Evolutionary conservation across 805 yeast species (phyloP).

Genomic region (Candida xiaguanensis): DNA sequence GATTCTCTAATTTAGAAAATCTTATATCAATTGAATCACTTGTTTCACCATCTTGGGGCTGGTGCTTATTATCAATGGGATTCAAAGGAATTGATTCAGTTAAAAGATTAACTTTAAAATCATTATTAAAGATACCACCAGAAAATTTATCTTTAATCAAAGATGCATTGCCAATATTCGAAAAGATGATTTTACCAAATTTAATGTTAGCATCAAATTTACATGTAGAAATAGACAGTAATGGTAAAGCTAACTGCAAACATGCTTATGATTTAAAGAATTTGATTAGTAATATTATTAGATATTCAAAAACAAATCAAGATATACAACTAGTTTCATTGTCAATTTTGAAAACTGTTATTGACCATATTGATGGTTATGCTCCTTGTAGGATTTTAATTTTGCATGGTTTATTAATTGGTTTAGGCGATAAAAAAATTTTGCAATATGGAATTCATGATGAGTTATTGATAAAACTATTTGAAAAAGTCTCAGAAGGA

Average conservation of each 20-base stretch:
- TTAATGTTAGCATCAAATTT: slow-evolving; percentile 64
- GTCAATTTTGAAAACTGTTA: slow-evolving; percentile 42
- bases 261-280: slow-evolving; percentile 51
- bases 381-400: slow-evolving; percentile 70
- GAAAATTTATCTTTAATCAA: slow-evolving; percentile 37
- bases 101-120: slow-evolving; percentile 51
- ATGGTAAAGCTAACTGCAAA: slow-evolving; percentile 40
- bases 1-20: slow-evolving; percentile 55
- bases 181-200: slow-evolving; percentile 50
- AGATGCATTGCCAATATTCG: slow-evolving; percentile 42
- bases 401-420: slow-evolving; percentile 53
- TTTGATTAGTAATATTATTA: slow-evolving; percentile 42
- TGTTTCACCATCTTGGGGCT: slow-evolving; percentile 69
- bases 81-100: slow-evolving; percentile 77
- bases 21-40: slow-evolving; percentile 48
- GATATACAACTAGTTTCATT: slow-evolving; percentile 22
- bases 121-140: slow-evolving; percentile 51
- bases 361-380: slow-evolving; percentile 47
- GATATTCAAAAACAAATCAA: slow-evolving; percentile 19
- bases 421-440: slow-evolving; percentile 32
- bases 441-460: slow-evolving; percentile 26
- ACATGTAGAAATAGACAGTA: slow-evolving; percentile 28
- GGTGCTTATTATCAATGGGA: slow-evolving; percentile 72
- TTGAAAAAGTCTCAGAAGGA: slow-evolving; percentile 44
- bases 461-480: slow-evolving; percentile 20